phyloP scores from a whole-genome alignment of 208 protist species.

The Trypanosoma platydactyli region DNA sequence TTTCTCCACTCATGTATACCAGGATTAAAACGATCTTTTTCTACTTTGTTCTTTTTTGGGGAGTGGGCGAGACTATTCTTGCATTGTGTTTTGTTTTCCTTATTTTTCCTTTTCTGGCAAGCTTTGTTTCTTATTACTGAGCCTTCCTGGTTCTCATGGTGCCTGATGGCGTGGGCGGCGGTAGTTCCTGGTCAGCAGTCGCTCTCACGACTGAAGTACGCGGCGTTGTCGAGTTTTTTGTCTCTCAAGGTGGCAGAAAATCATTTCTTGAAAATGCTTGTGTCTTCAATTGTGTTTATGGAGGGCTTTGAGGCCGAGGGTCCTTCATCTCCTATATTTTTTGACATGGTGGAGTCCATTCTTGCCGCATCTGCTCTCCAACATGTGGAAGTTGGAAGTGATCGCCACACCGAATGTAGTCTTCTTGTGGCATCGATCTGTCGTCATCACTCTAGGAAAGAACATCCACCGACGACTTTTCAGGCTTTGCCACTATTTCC shows the following conservation, averaged over 20 bases:
- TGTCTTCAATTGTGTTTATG: conserved; percentile 28
- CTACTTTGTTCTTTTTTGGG: too few species aligned
- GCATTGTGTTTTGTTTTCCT: background rate
- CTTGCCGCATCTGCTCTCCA: conserved; percentile 11
- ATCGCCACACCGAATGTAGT: too few species aligned
- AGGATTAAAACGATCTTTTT: too few species aligned
- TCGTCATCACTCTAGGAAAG: background rate
- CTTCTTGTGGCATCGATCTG: background rate
- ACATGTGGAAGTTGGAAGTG: background rate
- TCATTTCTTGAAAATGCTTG: conserved; percentile 14
- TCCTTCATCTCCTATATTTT: conserved; percentile 4
- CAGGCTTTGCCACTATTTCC: background rate
- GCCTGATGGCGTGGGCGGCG: background rate
- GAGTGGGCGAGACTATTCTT: too few species aligned
- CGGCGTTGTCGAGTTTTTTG: conserved; percentile 15
- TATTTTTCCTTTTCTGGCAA: background rate
- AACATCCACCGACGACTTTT: background rate
- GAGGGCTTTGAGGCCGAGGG: conserved; percentile 26
- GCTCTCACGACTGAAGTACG: conserved; percentile 24
- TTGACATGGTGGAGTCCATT: background rate
- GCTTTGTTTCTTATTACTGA: background rate
- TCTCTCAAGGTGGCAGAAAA: conserved; percentile 3
- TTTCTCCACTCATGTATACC: too few species aligned
- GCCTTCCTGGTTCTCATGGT: background rate
- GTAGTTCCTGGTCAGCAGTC: conserved; percentile 22